Evolutionary conservation across 352 stramenopile species (phyloP), one percentile per base, ranked within the genome.

Genomic region (Phytopythium sindhum): DNA sequence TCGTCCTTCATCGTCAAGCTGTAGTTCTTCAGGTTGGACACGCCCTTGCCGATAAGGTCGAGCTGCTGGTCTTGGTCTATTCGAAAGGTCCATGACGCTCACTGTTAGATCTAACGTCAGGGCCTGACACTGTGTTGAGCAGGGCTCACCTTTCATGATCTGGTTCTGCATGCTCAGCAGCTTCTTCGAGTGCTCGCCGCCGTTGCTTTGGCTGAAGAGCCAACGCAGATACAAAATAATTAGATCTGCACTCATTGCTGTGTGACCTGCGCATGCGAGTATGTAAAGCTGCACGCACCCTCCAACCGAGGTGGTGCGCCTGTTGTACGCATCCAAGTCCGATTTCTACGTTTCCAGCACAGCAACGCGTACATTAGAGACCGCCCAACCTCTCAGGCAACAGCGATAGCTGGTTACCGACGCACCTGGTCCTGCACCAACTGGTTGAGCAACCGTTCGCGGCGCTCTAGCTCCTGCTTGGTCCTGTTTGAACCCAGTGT

Each of bases 1-100:
- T 97, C 90, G 60, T 96, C 86, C 73, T 96, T 97, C 50, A 97
- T 79, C 6, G 84, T 88, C 19, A 90, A 50, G 54, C 83, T 93
- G 70, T 93, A 96, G 63, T 86, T 91, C 67, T 88, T 90, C 52
- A 96, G 58, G 64, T 96, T 96, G 41, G 85, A 73, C 17, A 96
- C 87, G 41, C 87, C 87, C 55, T 88, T 78, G 51, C 87, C 75
- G 45, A 96, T 96, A 33, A 94, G 66, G 41, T 91, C 82, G 48
- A 96, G 73, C 65, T 94, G 85, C 67, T 96, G 75, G 65, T 96
- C 87, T 71, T 96, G 87, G 64, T 96, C 87, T 90, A 53, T n/a
- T 50, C 11, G 10, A 45, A 51, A 42, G 19, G 41, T 15, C 3
- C 8, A 10, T 31, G 23, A n/a, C 31, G 61, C n/a, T 61, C 3